Conservation (phyloP, 2,329 filamentous ascomycete genomes). For the Trichophaea hybrida region DNA sequence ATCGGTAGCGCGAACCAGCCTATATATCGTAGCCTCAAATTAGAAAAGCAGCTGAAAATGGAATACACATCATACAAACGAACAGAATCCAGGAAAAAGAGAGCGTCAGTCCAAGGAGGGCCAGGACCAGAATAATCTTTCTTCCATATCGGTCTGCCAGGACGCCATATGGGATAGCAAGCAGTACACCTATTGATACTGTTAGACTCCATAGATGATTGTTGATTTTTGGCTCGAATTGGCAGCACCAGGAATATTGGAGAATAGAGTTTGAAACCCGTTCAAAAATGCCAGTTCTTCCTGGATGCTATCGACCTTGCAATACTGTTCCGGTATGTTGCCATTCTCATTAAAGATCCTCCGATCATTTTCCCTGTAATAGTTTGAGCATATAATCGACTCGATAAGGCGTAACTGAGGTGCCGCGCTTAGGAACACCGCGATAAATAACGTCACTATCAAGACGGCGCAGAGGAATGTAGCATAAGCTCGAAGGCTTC, state of each 20-base stretch:
- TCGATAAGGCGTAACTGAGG: constrained; percentile 28
- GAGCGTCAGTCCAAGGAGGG: constrained; percentile 18
- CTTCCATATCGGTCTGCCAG: constrained; percentile 29
- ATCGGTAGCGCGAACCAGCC: neutral
- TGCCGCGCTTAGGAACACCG: constrained; percentile 18
- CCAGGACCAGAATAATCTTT: constrained; percentile 26
- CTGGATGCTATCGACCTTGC: constrained; percentile 29
- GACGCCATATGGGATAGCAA: constrained; percentile 28
- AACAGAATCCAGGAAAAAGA: constrained; percentile 24
- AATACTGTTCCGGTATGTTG: constrained; percentile 8
- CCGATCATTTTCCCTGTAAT: constrained; percentile 9
- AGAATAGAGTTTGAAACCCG: constrained; percentile 25
- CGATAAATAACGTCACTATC: neutral
- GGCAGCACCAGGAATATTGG: constrained; percentile 20
- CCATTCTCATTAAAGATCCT: constrained; percentile 1
- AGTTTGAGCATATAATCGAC: constrained; percentile 27
- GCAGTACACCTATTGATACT: constrained; percentile 23
- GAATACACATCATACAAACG: constrained; percentile 25
- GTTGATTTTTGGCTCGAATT: constrained; percentile 21
- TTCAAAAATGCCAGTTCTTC: constrained; percentile 28
- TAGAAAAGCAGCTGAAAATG: neutral
- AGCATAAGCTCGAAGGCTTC: neutral
- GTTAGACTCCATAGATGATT: constrained; percentile 1
- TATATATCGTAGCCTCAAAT: neutral
- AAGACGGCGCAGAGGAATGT: neutral